Conservation (phyloP, 805 yeast genomes). For the Debaryomyces tyrocola region DNA sequence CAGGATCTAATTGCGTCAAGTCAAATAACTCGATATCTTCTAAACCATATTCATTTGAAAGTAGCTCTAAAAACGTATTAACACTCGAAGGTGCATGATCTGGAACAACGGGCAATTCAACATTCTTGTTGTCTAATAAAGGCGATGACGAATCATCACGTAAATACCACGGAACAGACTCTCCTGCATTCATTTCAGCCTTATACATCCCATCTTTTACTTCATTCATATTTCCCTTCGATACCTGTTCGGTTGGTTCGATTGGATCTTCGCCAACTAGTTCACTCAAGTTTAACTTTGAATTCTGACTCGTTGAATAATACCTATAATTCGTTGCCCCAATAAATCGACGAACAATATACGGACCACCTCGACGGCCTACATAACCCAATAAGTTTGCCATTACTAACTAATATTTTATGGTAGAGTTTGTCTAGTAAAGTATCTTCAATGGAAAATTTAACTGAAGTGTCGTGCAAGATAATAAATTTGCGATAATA, state of each 20-base stretch:
- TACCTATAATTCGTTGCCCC: too few species aligned
- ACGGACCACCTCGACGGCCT: not conserved
- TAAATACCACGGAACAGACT: conserved; percentile 59
- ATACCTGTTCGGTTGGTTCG: not conserved
- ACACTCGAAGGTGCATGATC: conserved; percentile 54
- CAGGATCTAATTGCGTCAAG: conserved; percentile 38
- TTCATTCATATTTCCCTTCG: not conserved
- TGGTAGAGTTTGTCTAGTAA: not conserved
- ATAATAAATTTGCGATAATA: not conserved
- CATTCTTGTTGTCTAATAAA: conserved; percentile 18
- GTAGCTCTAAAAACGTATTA: conserved; percentile 40
- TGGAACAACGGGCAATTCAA: conserved; percentile 60
- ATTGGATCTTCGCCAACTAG: too few species aligned
- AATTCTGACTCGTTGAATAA: too few species aligned
- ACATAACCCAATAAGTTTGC: not conserved
- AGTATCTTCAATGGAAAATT: not conserved
- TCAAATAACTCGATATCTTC: conserved; percentile 65
- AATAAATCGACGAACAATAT: not conserved
- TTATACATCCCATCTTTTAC: not conserved
- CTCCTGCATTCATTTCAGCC: not conserved
- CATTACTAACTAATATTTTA: not conserved
- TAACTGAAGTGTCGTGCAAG: not conserved
- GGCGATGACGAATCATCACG: conserved; percentile 41
- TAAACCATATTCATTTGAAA: conserved; percentile 66
- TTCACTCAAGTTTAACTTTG: too few species aligned